Evolutionary conservation across 2,329 filamentous ascomycete genomes (phyloP), one percentile per base, ranked within the genome.

Genomic region (Graphium sp.): DNA sequence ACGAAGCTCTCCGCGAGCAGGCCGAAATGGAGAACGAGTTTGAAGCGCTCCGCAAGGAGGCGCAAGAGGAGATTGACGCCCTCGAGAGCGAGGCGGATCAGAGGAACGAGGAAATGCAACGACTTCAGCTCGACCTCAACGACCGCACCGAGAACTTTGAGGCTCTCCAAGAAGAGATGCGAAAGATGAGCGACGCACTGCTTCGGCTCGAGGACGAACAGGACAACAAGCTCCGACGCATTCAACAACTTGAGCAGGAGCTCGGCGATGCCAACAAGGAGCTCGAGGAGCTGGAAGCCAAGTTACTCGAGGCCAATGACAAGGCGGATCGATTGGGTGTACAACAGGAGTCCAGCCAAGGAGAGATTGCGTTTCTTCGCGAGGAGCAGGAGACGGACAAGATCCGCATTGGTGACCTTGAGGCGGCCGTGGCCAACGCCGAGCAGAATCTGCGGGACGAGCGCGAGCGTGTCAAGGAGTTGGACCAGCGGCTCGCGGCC

Each of bases 351-450:
- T 92, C 82, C 5, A 77, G 79, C 32, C 87, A 94, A 42, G 77
- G 77, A 34, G 89, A 98, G 50, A 91, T 95, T 51, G 75, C 81
- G 2, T 98, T 98, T 63, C 52, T 98, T 28, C 75, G 89, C 2
- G 89, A 98, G 47, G 89, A 98, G 56, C 89, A 98, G 50, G 89
- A 98, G 52, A 72, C 70, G 12, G 89, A 98, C 58, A 98, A 98
- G 63, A 92, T 98, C 47, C 85, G 84, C 52, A 95, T 98, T 42
- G 83, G 87, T 21, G 84, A 95, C 44, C 62, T 95, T 6, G 85
- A 95, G 45, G 80, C 82, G 7, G 73, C 76, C 10, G 56, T 94
- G 21, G 79, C 81, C 41, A 77, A 72, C 32, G 67, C 74, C n/a
- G 79, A 91, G 47, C 72, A 83, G 43, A 70, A 60, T 27, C 57